A percentile compares a stretch with the other conserved stretches of the same genome.
Conservation (phyloP, 192 early-diverging fungal genomes). For the Mortierella claussenii region DNA sequence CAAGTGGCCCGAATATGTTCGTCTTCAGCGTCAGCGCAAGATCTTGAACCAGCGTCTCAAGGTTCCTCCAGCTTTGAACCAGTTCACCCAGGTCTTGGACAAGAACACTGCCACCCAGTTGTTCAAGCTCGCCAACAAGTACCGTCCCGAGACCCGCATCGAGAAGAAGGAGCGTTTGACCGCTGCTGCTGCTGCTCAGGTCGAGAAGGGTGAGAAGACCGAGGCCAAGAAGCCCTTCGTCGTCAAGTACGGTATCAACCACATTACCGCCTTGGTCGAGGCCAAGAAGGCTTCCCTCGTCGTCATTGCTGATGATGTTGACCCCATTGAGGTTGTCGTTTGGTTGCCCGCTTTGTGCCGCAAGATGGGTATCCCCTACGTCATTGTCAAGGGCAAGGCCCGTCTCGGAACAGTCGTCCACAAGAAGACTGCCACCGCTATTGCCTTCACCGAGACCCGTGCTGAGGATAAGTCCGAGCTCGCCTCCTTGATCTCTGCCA, state of each 20-base stretch:
- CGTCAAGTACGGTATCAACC: slow-evolving; percentile 99
- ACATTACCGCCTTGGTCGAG: slow-evolving; percentile 97
- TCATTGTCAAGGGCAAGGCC: slow-evolving; percentile 99
- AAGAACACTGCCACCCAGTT: slow-evolving; percentile 98
- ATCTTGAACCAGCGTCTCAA: slow-evolving; percentile 98
- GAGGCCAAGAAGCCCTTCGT: slow-evolving; percentile 92
- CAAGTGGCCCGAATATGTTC: slow-evolving; percentile 99
- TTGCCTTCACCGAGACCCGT: slow-evolving; percentile 93
- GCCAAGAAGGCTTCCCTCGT: slow-evolving; percentile 99
- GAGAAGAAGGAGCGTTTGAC: slow-evolving; percentile 96
- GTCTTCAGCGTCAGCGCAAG: slow-evolving; percentile 98
- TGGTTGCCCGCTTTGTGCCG: slow-evolving; percentile 99
- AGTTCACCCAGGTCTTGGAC: slow-evolving; percentile 98
- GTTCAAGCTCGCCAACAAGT: slow-evolving; percentile 99
- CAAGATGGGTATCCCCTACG: slow-evolving; percentile 99
- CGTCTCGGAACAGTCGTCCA: slow-evolving; percentile 98
- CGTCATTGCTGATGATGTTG: slow-evolving; percentile 99
- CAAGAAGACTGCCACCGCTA: slow-evolving; percentile 99
- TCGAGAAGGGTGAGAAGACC: slow-evolving; percentile 86
- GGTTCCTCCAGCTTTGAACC: slow-evolving; percentile 99
- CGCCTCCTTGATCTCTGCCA: slow-evolving; percentile 84
- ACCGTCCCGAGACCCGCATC: slow-evolving; percentile 97
- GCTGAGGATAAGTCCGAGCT: slow-evolving; percentile 96
- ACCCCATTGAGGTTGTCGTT: slow-evolving; percentile 99
- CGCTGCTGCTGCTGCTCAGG: slow-evolving; percentile 88